Evolutionary conservation across 805 yeast genomes (phyloP).

Genomic region (Saturnispora dispora): DNA sequence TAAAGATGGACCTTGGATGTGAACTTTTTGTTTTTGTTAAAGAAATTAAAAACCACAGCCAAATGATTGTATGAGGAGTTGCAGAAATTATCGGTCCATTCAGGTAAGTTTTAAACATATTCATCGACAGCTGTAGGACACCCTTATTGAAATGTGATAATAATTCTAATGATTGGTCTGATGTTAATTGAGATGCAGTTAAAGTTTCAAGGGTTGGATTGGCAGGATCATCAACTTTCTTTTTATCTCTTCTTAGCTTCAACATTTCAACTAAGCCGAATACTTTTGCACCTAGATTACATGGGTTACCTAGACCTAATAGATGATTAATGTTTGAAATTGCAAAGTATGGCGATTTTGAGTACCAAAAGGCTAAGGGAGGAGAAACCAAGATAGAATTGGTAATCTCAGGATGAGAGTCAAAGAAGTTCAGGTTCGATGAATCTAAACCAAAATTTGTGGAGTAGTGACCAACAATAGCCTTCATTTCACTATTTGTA

Average conservation of each 20-base stretch:
- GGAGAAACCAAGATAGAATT: constrained; percentile 31
- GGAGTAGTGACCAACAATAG: constrained; percentile 55
- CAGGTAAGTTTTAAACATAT: constrained; percentile 56
- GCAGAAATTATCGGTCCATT: constrained; percentile 65
- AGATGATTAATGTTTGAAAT: constrained; percentile 65
- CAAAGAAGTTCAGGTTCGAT: constrained; percentile 54
- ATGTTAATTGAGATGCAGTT: constrained; percentile 21
- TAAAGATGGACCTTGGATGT: constrained; percentile 37
- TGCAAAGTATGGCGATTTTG: constrained; percentile 68
- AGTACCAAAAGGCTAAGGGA: constrained; percentile 54
- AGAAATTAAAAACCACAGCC: constrained; percentile 65
- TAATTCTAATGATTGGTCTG: constrained; percentile 47
- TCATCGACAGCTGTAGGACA: constrained; percentile 57
- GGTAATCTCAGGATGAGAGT: constrained; percentile 19
- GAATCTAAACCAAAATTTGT: constrained; percentile 60
- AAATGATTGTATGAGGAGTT: constrained; percentile 64
- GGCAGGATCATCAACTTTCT: constrained; percentile 32
- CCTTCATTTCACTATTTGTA: constrained; percentile 44
- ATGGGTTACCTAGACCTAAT: constrained; percentile 68
- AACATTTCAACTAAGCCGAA: constrained; percentile 66
- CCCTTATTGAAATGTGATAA: constrained; percentile 50
- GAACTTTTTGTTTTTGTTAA: constrained; percentile 48
- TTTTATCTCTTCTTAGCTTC: constrained; percentile 62
- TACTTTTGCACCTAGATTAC: constrained; percentile 66
- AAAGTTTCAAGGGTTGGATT: constrained; percentile 18